These are phyloP conservation scores for Polyporus arcularius DNA, from an alignment of 768 basidiomycete genomes.

Conservation along the genomic window DNA sequence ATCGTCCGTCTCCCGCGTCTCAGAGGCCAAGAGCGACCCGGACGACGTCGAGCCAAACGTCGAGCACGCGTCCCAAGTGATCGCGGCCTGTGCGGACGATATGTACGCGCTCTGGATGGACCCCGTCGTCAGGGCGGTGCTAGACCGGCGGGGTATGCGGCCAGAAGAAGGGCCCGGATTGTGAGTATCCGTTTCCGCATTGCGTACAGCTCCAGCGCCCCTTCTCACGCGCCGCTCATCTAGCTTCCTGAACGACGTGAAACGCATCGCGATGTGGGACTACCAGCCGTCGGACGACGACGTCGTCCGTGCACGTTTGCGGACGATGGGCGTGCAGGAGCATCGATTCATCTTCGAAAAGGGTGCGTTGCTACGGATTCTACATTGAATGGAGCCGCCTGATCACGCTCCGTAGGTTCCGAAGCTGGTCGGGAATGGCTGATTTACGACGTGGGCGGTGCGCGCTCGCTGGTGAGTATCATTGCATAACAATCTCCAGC, in stretches of 20 bases:
- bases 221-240: not conserved
- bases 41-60: conserved; percentile 30
- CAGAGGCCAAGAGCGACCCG: not conserved
- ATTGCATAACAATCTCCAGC: not conserved
- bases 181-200: conserved; percentile 39
- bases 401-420: conserved; percentile 38
- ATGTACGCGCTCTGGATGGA: conserved; percentile 71
- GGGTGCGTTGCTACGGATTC: conserved; percentile 40
- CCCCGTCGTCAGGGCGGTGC: conserved; percentile 54
- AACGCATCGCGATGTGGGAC: conserved; percentile 59
- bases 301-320: conserved; percentile 74
- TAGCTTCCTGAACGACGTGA: conserved; percentile 72
- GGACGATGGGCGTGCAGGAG: conserved; percentile 79
- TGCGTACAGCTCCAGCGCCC: not conserved
- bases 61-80: conserved; percentile 57
- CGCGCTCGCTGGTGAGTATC: conserved; percentile 47
- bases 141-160: conserved; percentile 44
- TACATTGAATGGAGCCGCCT: not conserved
- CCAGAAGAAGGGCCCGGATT: conserved; percentile 75
- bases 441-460: conserved; percentile 82
- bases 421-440: conserved; percentile 73
- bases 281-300: conserved; percentile 78
- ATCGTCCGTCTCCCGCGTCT: not conserved
- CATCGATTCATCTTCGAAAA: conserved; percentile 66
- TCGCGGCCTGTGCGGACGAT: conserved; percentile 60